Percentiles rank a stretch among this genome's conserved stretches.
These are phyloP conservation scores for Pisolithus marmoratus DNA, from an alignment of 768 basidiomycete species.

Conservation along the genomic window DNA sequence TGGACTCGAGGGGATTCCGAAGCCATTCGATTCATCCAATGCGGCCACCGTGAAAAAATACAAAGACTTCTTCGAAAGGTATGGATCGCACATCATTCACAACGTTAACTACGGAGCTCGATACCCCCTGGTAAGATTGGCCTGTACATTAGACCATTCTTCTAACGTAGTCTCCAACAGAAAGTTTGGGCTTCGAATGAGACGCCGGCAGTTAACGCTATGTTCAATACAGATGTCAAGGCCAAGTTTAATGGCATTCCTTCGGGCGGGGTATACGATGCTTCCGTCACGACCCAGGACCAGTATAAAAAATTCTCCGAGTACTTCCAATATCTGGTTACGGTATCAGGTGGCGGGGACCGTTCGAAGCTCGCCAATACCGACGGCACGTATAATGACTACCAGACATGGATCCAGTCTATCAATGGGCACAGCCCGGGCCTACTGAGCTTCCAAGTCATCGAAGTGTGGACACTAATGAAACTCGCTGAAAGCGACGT, in stretches of 20 bases:
- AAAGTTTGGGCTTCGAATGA: constrained; percentile 4
- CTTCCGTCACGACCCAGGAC: neutral
- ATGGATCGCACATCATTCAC: neutral
- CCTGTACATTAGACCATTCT: neutral
- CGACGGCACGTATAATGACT: constrained; percentile 4
- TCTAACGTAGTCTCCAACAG: neutral
- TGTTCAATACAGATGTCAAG: constrained; percentile 5
- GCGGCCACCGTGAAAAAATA: neutral
- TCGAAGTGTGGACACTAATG: constrained; percentile 7
- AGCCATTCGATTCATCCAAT: neutral
- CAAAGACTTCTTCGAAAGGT: neutral
- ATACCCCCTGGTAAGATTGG: neutral
- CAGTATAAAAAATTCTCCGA: constrained; percentile 6
- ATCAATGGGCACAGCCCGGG: neutral
- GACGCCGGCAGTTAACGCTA: neutral
- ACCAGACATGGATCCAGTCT: constrained; percentile 1
- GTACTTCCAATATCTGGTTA: constrained; percentile 2
- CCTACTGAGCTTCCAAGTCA: constrained; percentile 3
- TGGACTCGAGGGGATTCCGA: neutral
- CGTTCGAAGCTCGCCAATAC: neutral
- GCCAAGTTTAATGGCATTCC: constrained; percentile 8
- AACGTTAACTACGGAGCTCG: neutral
- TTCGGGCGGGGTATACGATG: neutral
- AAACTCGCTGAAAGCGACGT: neutral
- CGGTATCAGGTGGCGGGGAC: constrained; percentile 6